A percentile compares a stretch with the other conserved stretches of the same genome.
phyloP scores from a whole-genome alignment of 164 flowering plant species.

The Cinnamomum chago region DNA sequence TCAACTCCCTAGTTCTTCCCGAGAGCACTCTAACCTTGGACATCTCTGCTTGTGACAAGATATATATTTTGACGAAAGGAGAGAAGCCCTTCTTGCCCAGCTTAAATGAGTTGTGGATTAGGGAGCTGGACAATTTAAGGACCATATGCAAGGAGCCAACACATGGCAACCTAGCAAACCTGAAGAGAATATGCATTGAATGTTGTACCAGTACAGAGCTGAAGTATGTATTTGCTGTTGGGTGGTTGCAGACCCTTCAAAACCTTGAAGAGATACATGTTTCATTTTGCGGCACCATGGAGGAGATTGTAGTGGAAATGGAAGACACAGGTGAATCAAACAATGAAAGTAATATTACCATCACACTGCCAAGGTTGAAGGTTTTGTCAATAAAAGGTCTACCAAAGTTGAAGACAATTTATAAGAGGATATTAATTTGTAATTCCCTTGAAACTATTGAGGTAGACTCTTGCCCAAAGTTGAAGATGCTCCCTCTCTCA shows the following conservation, averaged over 20 bases:
- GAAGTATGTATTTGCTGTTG: not conserved
- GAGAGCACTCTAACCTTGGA: not conserved
- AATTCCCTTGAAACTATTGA: not conserved
- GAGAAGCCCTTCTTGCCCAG: too few species aligned
- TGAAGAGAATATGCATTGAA: not conserved
- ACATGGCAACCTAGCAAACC: not conserved
- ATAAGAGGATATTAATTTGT: not conserved
- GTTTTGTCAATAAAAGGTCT: not conserved
- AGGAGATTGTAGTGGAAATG: not conserved
- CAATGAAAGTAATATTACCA: not conserved
- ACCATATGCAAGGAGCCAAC: not conserved
- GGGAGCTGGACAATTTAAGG: not conserved
- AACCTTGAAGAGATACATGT: not conserved
- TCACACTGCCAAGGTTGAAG: not conserved
- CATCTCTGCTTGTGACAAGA: too few species aligned
- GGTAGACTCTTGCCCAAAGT: not conserved
- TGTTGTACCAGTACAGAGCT: not conserved
- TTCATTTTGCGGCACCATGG: not conserved
- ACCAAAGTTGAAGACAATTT: not conserved
- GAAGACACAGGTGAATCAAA: not conserved
- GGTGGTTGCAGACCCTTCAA: not conserved
- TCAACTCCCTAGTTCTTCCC: not conserved
- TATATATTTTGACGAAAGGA: too few species aligned
- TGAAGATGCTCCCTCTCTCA: slow-evolving; percentile 3
- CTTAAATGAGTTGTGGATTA: not conserved